phyloP scores from a whole-genome alignment of 768 basidiomycete species.

The Mycena galericulata region DNA sequence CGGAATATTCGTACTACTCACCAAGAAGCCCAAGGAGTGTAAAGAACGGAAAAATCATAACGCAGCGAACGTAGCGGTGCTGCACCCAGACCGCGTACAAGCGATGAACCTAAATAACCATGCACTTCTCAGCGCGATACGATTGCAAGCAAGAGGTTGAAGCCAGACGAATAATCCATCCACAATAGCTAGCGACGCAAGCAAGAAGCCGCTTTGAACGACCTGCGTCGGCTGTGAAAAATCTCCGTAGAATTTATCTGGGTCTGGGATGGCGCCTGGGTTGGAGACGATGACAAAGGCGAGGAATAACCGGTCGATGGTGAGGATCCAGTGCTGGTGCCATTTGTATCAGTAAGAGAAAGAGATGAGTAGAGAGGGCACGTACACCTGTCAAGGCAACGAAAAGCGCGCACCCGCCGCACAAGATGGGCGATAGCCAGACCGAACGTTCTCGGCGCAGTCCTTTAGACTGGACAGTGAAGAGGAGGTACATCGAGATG shows the following conservation, averaged over 20 bases:
- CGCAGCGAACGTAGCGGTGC: too few relatives aligned
- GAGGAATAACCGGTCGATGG: conserved; percentile 14
- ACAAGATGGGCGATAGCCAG: conserved; percentile 22
- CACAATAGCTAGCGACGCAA: conserved; percentile 9
- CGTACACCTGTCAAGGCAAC: conserved; percentile 19
- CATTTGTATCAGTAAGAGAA: neutral
- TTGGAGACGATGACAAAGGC: conserved; percentile 1
- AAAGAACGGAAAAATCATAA: conserved; percentile 9
- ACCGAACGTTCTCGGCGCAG: conserved; percentile 9
- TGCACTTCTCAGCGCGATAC: too few relatives aligned
- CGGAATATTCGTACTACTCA: neutral
- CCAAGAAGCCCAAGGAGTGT: conserved; percentile 11
- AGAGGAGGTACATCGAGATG: conserved; percentile 17
- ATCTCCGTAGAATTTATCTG: conserved; percentile 8
- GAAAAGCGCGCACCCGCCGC: conserved; percentile 15
- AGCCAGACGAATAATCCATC: neutral
- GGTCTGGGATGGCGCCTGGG: conserved; percentile 5
- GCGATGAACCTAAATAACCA: conserved; percentile 15
- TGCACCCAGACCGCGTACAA: conserved; percentile 15
- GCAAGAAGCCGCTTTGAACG: conserved; percentile 7
- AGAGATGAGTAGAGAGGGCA: neutral
- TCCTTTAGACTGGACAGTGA: conserved; percentile 8
- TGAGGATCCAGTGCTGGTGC: conserved; percentile 15
- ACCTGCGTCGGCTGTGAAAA: conserved; percentile 8
- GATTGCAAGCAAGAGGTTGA: neutral